Conservation (phyloP, 148 eudicot genomes). For the Heliosperma pusillum region DNA sequence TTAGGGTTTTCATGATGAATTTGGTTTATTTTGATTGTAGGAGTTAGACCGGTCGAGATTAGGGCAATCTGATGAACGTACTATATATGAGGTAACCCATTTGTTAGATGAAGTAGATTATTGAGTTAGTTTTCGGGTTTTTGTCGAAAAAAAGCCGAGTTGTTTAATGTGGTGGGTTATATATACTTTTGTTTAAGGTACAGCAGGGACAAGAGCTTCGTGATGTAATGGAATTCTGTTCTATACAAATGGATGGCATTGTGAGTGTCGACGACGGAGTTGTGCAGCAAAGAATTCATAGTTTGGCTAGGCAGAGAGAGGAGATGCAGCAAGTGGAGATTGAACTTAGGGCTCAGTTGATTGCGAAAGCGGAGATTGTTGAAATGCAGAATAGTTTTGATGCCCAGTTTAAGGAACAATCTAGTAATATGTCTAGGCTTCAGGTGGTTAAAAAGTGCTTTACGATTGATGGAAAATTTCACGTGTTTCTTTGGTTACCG, state of each 20-base stretch:
- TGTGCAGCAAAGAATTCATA: constrained; percentile 62
- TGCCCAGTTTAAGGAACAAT: constrained; percentile 59
- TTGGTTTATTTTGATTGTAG: constrained; percentile 28
- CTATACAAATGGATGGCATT: constrained; percentile 59
- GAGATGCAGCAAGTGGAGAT: constrained; percentile 79
- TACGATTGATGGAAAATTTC: background rate
- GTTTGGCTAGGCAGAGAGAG: constrained; percentile 55
- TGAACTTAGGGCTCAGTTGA: constrained; percentile 66
- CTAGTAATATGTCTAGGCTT: constrained; percentile 48
- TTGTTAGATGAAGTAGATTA: constrained; percentile 18
- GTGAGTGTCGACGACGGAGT: constrained; percentile 44
- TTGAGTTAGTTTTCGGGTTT: background rate
- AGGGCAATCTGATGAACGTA: constrained; percentile 75
- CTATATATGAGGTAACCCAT: constrained; percentile 69
- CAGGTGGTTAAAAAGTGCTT: constrained; percentile 40
- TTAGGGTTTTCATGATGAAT: constrained; percentile 18
- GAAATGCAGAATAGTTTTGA: constrained; percentile 58
- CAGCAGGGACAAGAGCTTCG: constrained; percentile 65
- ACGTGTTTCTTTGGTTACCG: background rate
- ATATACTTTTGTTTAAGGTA: constrained; percentile 43
- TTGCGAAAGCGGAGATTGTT: constrained; percentile 60
- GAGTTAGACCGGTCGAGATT: constrained; percentile 60
- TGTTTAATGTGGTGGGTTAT: constrained; percentile 18
- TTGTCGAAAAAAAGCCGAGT: background rate
- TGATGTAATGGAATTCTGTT: constrained; percentile 61